These are phyloP conservation scores for Fomitopsis pinicola DNA, from an alignment of 1,284 basidiomycete species.

Conservation along the genomic window DNA sequence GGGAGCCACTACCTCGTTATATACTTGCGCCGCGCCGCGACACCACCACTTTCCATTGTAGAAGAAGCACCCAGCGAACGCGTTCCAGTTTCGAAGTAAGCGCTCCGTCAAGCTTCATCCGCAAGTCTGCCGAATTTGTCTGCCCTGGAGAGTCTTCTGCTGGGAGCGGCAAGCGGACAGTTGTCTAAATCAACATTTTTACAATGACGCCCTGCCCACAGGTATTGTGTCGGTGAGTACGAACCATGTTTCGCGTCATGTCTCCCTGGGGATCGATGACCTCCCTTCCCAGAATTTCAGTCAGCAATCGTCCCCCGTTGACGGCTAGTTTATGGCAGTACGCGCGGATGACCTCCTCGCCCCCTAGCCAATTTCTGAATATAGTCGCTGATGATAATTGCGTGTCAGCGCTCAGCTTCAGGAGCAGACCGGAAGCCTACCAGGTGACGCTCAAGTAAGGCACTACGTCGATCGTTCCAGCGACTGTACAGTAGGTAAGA, in stretches of 20 bases:
- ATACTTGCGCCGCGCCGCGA: slow-evolving; percentile 53
- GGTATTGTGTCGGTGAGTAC: slow-evolving; percentile 9
- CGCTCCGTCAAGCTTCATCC: slow-evolving; percentile 28
- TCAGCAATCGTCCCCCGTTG: slow-evolving; percentile 65
- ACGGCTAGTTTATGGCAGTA: slow-evolving; percentile 76
- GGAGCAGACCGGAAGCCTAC: too few relatives aligned
- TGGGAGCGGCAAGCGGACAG: slow-evolving; percentile 21
- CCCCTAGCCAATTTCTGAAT: slow-evolving; percentile 79
- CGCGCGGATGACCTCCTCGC: slow-evolving; percentile 74
- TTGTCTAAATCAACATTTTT: slow-evolving; percentile 29
- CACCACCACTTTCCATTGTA: slow-evolving; percentile 70
- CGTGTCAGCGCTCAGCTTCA: neutral
- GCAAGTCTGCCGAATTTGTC: slow-evolving; percentile 13
- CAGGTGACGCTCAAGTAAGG: too few relatives aligned
- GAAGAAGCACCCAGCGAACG: slow-evolving; percentile 39
- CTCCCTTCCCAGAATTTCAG: slow-evolving; percentile 59
- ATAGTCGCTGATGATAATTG: slow-evolving; percentile 38
- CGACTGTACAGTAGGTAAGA: slow-evolving; percentile 41
- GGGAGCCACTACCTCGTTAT: slow-evolving; percentile 39
- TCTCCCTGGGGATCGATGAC: slow-evolving; percentile 57
- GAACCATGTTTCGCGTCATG: slow-evolving; percentile 71
- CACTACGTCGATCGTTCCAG: slow-evolving; percentile 56
- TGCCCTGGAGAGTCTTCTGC: slow-evolving; percentile 12
- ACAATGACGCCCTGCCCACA: neutral
- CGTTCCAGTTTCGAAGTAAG: slow-evolving; percentile 39